Evolutionary conservation across 495 filamentous ascomycete species (phyloP), one percentile per base, ranked within the genome.

Genomic region (Hypomontagnella monticulosa): DNA sequence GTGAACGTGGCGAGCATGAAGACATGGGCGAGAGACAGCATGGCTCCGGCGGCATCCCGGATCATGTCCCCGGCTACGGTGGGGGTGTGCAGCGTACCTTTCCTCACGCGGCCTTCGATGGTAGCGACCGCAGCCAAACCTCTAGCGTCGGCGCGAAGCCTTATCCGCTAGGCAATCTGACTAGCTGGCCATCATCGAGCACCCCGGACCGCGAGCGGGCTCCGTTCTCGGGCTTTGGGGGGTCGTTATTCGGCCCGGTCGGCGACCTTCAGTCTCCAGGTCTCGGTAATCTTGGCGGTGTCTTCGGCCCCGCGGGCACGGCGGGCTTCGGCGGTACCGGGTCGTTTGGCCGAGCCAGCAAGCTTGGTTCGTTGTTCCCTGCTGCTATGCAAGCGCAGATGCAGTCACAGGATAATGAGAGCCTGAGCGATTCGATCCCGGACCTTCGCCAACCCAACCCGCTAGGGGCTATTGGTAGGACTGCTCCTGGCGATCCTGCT

Each of bases 311-410:
- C 16, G 58, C 79, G 12, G 77, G 73, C 10, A 59, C 79, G 14
- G 73, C 78, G 3, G 76, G 80, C 15, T 72, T 80, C 11, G 73
- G 83, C 47, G 87, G 82, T 1, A 75, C 88, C 30, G 86, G 86
- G 60, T 85, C 85, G 32, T 80, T 88, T 37, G 87, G 88, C 30
- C 86, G 94, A 52, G 87, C 87, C 0, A 94, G 91, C 76, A 96
- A 92, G 74, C 78, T 98, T 51, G 90, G 89, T 0, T 93, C 92
- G 1, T 82, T 99, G 37, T 97, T 99, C 71, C 93, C 94, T 11
- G 71, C 83, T 7, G 87, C 89, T 2, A 93, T 96, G 89, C 91
- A 95, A 73, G 92, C 93, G n/a, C 91, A 93, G 71, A 90, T 92
- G 83, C 83, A 89, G 38, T 83, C 87, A 4, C 84, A 89, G 43